Base-by-base conservation (phyloP, 164 flowering plant genomes). In the Kalanchoe fedtschenkoi region DNA sequence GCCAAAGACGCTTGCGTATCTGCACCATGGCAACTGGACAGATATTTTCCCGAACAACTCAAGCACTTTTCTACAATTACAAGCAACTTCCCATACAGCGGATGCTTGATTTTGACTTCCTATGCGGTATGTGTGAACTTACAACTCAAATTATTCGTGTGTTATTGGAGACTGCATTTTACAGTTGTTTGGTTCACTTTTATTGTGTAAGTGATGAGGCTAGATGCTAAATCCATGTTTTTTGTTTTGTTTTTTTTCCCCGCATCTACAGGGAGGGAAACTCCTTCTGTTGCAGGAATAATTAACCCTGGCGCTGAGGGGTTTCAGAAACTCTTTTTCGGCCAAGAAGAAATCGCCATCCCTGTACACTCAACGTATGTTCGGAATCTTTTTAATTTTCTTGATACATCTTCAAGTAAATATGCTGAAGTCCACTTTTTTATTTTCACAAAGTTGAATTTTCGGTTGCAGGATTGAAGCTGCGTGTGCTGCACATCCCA, bases 41-140 rank as follows among this genome's bases (percentile, higher is more conserved):
- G 55, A 80, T 95, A 41, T 91, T 95, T 64, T 95, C 99, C 33
- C 81, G 77, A 62, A 84, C 87, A 13, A 88, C 99, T 39, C 99
- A 93, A 73, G 99, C 99, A 43, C 70, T 93, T 59, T 93, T 93
- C 71, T 93, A 88, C 73, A 93, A 93, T 72, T 93, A 86, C 69
- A 93, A 93, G 79, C 96, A 90, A 63, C 96, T 93, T 63, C 99
- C 97, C 2, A 84, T 93, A 46, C 97, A 93, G 68, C 87, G 96
- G 70, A 93, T 93, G 99, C 97, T 93, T 73, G 99, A 93, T 74
- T 93, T 93, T 72, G 99, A 93, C 73, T 93, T 93, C 71, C 93
- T 93, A 61, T 93, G 99, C 61, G 97, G 97, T 90, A 58, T 34
- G 85, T 63, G 47, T 47, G 7, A 2, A 19, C 60, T 24, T 13